Conservation (phyloP, 805 yeast genomes). For the Metahyphopichia silvanorum region DNA sequence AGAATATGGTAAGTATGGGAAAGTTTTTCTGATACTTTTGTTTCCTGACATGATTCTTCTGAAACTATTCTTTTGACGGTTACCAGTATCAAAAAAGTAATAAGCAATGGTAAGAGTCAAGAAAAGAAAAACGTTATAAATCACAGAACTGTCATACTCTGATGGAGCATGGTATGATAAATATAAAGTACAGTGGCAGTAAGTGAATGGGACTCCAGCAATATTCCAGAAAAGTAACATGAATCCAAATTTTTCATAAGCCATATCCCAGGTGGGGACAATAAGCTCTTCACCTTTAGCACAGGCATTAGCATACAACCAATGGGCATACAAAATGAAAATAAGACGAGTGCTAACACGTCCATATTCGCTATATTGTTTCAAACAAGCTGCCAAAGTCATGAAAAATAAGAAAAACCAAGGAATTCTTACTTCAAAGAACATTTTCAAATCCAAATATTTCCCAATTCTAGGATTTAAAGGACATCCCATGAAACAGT, state of each 20-base stretch:
- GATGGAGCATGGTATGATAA: constrained; percentile 78
- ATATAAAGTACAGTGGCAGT: constrained; percentile 89
- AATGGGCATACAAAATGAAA: constrained; percentile 77
- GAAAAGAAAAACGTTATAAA: constrained; percentile 57
- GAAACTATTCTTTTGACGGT: constrained; percentile 93
- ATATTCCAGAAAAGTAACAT: constrained; percentile 98
- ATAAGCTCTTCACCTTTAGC: constrained; percentile 97
- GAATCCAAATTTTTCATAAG: constrained; percentile 98
- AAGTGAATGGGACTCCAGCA: constrained; percentile 98
- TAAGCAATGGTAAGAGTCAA: constrained; percentile 64
- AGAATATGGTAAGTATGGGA: constrained; percentile 90
- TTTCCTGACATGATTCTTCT: constrained; percentile 84
- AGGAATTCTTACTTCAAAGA: constrained; percentile 94
- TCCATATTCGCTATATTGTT: constrained; percentile 83
- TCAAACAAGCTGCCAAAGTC: constrained; percentile 67
- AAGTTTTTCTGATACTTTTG: constrained; percentile 69
- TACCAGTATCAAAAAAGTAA: constrained; percentile 91
- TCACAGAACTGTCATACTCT: constrained; percentile 72
- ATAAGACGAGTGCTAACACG: constrained; percentile 71
- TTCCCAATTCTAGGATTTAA: constrained; percentile 93
- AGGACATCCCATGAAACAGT: constrained; percentile 96
- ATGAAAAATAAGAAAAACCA: constrained; percentile 89
- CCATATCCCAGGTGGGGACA: constrained; percentile 99
- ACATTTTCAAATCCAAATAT: constrained; percentile 86
- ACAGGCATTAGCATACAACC: constrained; percentile 95